A percentile compares a stretch with the other conserved stretches of the same genome.
Evolutionary conservation across 2,329 filamentous ascomycete species (phyloP).

Genomic region (Parafenestella ontariensis): DNA sequence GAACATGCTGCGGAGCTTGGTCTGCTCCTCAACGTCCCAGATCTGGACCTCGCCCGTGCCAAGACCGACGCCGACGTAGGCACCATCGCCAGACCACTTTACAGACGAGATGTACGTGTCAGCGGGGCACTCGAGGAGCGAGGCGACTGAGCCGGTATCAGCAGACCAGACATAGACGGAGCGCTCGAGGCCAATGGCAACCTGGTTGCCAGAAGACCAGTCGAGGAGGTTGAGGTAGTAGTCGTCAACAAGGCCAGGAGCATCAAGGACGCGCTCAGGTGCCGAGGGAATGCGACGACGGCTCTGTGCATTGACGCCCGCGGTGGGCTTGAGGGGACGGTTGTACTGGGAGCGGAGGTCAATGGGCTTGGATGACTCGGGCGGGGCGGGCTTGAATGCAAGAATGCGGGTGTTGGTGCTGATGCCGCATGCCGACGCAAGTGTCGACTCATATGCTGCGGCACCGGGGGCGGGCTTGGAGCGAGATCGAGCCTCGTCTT

Average conservation of each 20-base stretch:
- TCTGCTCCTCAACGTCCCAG: conserved; percentile 95
- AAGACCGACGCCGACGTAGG: conserved; percentile 93
- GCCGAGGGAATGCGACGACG: conserved; percentile 91
- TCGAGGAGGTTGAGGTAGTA: conserved; percentile 99
- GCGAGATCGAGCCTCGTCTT: conserved; percentile 67
- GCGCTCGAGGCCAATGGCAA: conserved; percentile 95
- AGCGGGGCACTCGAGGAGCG: conserved; percentile 82
- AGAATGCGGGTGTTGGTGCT: conserved; percentile 94
- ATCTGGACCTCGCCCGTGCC: conserved; percentile 98
- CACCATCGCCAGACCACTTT: conserved; percentile 97
- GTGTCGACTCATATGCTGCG: conserved; percentile 87
- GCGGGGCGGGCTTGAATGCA: conserved; percentile 97
- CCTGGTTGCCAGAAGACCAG: conserved; percentile 97
- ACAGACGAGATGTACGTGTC: conserved; percentile 98
- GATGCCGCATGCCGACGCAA: conserved; percentile 90
- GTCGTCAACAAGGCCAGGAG: conserved; percentile 93
- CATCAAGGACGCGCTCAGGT: conserved; percentile 94
- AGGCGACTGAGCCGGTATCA: conserved; percentile 87
- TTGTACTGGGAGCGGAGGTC: conserved; percentile 98
- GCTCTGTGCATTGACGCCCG: conserved; percentile 79
- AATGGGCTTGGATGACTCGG: conserved; percentile 97
- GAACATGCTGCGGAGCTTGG: conserved; percentile 97
- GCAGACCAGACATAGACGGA: conserved; percentile 99
- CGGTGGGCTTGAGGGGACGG: conserved; percentile 83
- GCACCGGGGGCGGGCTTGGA: conserved; percentile 84